phyloP scores from a whole-genome alignment of 768 basidiomycete species.

The Pisolithus marmoratus region DNA sequence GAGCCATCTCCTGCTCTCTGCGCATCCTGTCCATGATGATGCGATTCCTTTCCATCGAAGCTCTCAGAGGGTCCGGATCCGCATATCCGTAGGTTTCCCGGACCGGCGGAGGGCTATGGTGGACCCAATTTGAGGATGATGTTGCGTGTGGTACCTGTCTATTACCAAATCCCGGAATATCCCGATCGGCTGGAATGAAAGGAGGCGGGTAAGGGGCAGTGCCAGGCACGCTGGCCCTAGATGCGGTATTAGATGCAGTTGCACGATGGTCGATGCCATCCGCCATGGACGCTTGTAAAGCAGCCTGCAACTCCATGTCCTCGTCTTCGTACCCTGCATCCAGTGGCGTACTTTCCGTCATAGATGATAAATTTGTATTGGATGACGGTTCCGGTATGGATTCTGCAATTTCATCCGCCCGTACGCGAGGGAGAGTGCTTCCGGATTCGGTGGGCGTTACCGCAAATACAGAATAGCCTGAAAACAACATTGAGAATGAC shows the following conservation, averaged over 20 bases:
- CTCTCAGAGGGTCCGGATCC: slow-evolving; percentile 50
- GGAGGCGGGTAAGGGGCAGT: slow-evolving; percentile 14
- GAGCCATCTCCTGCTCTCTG: slow-evolving; percentile 61
- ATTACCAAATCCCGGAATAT: slow-evolving; percentile 21
- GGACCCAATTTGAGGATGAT: slow-evolving; percentile 12
- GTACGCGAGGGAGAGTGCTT: slow-evolving; percentile 52
- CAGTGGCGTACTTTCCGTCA: slow-evolving; percentile 5
- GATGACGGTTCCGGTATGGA: slow-evolving; percentile 53
- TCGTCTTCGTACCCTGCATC: slow-evolving; percentile 62
- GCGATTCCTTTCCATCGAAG: slow-evolving; percentile 62
- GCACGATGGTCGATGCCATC: slow-evolving; percentile 8
- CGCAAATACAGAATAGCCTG: slow-evolving; percentile 80
- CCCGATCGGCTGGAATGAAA: slow-evolving; percentile 21
- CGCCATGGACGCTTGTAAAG: slow-evolving; percentile 74
- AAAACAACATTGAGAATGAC: slow-evolving; percentile 2
- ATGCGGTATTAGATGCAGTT: neutral
- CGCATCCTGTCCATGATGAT: slow-evolving; percentile 58
- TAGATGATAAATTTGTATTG: slow-evolving; percentile 13
- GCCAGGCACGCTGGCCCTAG: slow-evolving; percentile 7
- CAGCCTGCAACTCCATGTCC: slow-evolving; percentile 83
- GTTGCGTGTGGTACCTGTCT: slow-evolving; percentile 1
- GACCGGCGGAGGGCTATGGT: slow-evolving; percentile 20
- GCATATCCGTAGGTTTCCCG: slow-evolving; percentile 26
- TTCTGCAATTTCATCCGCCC: slow-evolving; percentile 67
- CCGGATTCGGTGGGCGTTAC: slow-evolving; percentile 57